Conservation (phyloP, 371 early-diverging fungal species). For the Syncephalis fuscata region DNA sequence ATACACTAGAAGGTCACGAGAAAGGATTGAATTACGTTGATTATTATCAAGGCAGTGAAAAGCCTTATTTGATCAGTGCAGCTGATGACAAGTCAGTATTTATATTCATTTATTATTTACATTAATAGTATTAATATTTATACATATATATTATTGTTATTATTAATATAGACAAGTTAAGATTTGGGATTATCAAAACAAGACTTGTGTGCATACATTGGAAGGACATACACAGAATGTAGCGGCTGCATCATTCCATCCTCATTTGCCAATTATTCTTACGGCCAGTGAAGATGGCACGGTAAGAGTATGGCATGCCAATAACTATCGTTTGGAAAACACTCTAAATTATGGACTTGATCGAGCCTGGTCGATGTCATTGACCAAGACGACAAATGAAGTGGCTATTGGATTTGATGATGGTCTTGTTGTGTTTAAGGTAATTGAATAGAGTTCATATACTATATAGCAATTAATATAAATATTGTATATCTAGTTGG, state of each 20-base stretch:
- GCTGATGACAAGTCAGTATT: slow-evolving; percentile 69
- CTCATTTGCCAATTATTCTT: slow-evolving; percentile 91
- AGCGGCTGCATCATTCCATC: slow-evolving; percentile 90
- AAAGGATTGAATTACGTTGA: slow-evolving; percentile 93
- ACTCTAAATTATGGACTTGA: slow-evolving; percentile 93
- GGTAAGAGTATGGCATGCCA: slow-evolving; percentile 95
- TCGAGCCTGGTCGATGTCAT: slow-evolving; percentile 89
- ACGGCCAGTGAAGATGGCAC: slow-evolving; percentile 96
- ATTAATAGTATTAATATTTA: neutral
- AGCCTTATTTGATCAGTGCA: slow-evolving; percentile 84
- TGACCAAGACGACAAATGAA: slow-evolving; percentile 70
- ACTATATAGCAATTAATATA: neutral
- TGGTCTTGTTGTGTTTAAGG: slow-evolving; percentile 83
- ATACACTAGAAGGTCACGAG: slow-evolving; percentile 85
- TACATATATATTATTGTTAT: neutral
- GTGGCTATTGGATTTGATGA: slow-evolving; percentile 93
- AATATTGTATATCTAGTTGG: slow-evolving; percentile 31
- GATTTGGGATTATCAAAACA: slow-evolving; percentile 99
- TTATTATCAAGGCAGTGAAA: slow-evolving; percentile 89
- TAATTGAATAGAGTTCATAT: slow-evolving; percentile 5
- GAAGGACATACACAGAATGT: slow-evolving; percentile 98
- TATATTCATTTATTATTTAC: neutral
- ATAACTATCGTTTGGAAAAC: slow-evolving; percentile 89
- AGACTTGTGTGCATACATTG: slow-evolving; percentile 91
- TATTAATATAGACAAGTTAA: slow-evolving; percentile 42